phyloP scores from a whole-genome alignment of 768 basidiomycete genomes.

The Leucocoprinus leucothites region DNA sequence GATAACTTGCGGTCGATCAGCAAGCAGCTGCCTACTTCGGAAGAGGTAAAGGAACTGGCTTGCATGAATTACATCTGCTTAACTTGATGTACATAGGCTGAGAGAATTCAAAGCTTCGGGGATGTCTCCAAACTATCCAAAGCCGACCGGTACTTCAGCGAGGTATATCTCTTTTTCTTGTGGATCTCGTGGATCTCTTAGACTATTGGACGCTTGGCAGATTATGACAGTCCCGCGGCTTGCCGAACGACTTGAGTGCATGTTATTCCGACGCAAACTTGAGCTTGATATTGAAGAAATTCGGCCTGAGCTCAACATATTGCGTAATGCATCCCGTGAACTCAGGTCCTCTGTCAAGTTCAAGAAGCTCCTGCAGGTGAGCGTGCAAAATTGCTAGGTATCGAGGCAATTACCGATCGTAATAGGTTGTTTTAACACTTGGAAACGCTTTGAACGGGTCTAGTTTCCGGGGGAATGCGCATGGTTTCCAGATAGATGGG shows the following conservation, averaged over 20 bases:
- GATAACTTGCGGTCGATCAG: constrained; percentile 77
- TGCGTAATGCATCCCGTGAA: constrained; percentile 70
- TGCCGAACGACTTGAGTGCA: constrained; percentile 69
- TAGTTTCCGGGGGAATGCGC: constrained; percentile 79
- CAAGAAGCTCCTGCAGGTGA: constrained; percentile 66
- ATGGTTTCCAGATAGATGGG: constrained; percentile 81
- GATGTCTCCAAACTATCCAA: constrained; percentile 74
- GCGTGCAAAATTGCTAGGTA: not conserved
- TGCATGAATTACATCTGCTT: not conserved
- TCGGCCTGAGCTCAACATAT: constrained; percentile 72
- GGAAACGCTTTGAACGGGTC: constrained; percentile 84
- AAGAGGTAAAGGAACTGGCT: constrained; percentile 52
- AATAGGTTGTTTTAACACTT: constrained; percentile 65
- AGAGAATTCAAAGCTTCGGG: constrained; percentile 64
- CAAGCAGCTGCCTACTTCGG: constrained; percentile 73
- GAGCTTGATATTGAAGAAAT: constrained; percentile 84
- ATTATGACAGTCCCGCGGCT: constrained; percentile 79
- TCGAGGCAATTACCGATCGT: not conserved
- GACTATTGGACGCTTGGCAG: constrained; percentile 30
- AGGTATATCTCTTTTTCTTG: constrained; percentile 38
- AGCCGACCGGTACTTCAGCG: constrained; percentile 79
- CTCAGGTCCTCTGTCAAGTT: constrained; percentile 62
- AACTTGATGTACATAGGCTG: constrained; percentile 36
- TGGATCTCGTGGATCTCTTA: not conserved
- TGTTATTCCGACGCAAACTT: constrained; percentile 80